Evolutionary conservation across 257 asterid genomes (phyloP), one percentile per base, ranked within the genome.

Genomic region (Solanum commersonii): DNA sequence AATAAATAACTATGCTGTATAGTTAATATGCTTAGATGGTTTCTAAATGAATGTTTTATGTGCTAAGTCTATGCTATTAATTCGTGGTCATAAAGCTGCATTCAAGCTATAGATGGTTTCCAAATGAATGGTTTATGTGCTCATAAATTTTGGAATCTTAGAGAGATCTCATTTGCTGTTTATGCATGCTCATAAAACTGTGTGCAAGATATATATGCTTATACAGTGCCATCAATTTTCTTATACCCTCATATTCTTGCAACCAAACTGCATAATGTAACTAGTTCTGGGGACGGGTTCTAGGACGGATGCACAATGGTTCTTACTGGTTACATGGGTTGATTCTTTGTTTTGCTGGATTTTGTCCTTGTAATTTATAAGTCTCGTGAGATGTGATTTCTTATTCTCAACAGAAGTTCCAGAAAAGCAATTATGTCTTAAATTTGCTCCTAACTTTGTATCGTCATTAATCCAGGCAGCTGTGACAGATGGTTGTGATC

Each of bases 401-500:
- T 25, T 79, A 44, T 79, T 44, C 67, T 44, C 56, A 44, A 44
- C 22, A 78, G 8, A 42, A 44, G 37, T 79, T 46, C 40, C 68
- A 44, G 40, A 27, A 42, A 27, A 27, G 15, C 25, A 46, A 16
- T 79, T 14, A 25, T 25, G 67, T 16, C 27, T 25, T 79, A 5
- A 2, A 44, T 79, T 27, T 79, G 14, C 38, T 79, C 67, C 67
- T 44, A 15, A 79, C 27, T 16, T 44, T 29, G 16, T 27, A 1
- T 81, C 10, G 27, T 67, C 13, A 52, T 42, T 49, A 3, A 89
- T 92, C 90, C 96, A 96, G 98, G 99, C 98, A 46, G 93, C 84
- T 86, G 95, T 94, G 60, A 88, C 94, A 23, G 93, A 91, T 84
- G 98, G 99, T 6, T 96, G 99, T 87, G 98, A 95, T 72, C 94